Evolutionary conservation across 2,329 filamentous ascomycete genomes (phyloP), one percentile per base, ranked within the genome.

Genomic region (Talaromyces sp.): DNA sequence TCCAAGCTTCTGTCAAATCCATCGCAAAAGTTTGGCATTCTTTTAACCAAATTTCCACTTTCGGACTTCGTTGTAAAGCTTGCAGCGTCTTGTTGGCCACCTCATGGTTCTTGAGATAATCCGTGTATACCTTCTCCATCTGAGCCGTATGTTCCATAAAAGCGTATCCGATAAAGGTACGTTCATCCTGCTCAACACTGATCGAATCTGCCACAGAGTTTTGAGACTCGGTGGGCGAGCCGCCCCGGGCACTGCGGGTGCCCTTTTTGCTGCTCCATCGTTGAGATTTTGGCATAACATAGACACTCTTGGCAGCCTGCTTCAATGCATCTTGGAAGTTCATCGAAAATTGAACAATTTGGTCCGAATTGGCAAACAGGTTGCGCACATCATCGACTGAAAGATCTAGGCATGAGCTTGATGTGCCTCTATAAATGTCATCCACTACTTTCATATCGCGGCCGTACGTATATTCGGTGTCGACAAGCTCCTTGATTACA

Each of bases 391-490:
- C 96, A 64, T 93, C 90, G 48, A 85, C 79, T 50, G 89, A 90
- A 29, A 97, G 83, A 64, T 91, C 86, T 9, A 91, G 86, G 59
- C 90, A 92, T 11, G 89, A 89, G 66, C 89, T 87, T 0, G 91
- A 90, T 0, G 94, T 97, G 50, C 91, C 92, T 75, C 95, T 96
- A 81, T 97, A 99, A 58, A 99, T 97, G 70, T 97, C 92, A 69
- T 96, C 91, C 2, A 96, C 89, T 57, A 99, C 93, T 72, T 92
- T 96, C 91, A 99, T 93, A 72, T 99, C 94, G 64, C 91, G 86
- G 60, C 95, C 87, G 74, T 96, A 97, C 6, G 88, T 87, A 54
- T 91, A 87, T 72, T 99, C 94, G 0, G 94, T 99, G 69, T 97
- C 92, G 52, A 97, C 84, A 41, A 99, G 80, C 74, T 99, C 94